Percentiles rank a stretch among this genome's conserved stretches.
phyloP scores from a whole-genome alignment of 805 yeast genomes.

The Isabelozyma pseudorhagii region DNA sequence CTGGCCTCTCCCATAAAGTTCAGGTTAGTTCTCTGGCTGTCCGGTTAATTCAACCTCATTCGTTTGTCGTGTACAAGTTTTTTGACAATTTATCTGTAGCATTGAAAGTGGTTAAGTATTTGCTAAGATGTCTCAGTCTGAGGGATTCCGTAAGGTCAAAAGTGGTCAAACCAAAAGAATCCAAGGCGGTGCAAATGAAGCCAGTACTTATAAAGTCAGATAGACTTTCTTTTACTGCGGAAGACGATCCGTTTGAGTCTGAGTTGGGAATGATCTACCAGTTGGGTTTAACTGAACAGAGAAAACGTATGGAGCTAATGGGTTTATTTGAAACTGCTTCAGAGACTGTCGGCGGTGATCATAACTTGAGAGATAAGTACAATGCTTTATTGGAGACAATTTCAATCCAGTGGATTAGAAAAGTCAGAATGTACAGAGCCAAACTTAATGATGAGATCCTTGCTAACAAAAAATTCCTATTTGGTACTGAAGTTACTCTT shows the following conservation, averaged over 20 bases:
- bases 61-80: slow-evolving; percentile 32
- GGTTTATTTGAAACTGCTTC: slow-evolving; percentile 18
- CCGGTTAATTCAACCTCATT: slow-evolving; percentile 35
- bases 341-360: slow-evolving; percentile 5
- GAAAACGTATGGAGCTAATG: slow-evolving; percentile 31
- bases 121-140: slow-evolving; percentile 21
- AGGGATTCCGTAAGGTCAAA: slow-evolving; percentile 7
- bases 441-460: slow-evolving; percentile 38
- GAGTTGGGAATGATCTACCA: slow-evolving; percentile 41
- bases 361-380: slow-evolving; percentile 23
- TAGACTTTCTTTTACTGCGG: slow-evolving; percentile 31
- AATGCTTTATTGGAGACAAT: slow-evolving; percentile 42
- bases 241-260: slow-evolving; percentile 43
- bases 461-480: slow-evolving; percentile 28
- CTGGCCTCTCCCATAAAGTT: slow-evolving; percentile 12
- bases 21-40: slow-evolving; percentile 22
- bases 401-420: slow-evolving; percentile 67
- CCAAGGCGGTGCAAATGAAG: slow-evolving; percentile 26
- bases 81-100: slow-evolving; percentile 37
- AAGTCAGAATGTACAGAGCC: slow-evolving; percentile 48
- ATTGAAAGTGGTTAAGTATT: slow-evolving; percentile 30
- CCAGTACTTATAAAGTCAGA: slow-evolving; percentile 21
- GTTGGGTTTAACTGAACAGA: slow-evolving; percentile 37
- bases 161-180: slow-evolving; percentile 27
- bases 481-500: slow-evolving; percentile 29